A percentile compares a stretch with the other conserved stretches of the same genome.
These are phyloP conservation scores for Wallacemonas sp. DNA, from an alignment of 208 protist genomes.

Conservation along the genomic window DNA sequence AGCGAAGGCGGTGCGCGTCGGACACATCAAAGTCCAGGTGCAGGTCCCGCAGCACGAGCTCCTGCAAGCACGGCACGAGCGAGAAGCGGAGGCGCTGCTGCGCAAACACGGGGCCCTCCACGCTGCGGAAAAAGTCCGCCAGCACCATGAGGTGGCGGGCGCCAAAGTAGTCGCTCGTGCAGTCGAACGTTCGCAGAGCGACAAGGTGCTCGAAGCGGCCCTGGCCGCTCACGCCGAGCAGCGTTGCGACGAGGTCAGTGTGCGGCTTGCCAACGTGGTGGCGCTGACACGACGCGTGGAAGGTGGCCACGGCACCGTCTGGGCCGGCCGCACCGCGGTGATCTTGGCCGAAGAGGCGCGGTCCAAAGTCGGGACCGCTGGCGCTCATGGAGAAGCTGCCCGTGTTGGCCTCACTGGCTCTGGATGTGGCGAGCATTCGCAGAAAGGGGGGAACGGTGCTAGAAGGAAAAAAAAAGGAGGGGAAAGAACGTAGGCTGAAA, in stretches of 20 bases:
- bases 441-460: too few species aligned
- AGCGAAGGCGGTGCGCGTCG: not conserved
- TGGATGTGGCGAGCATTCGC: not conserved
- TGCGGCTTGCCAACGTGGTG: not conserved
- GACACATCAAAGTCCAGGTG: slow-evolving; percentile 8
- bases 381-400: not conserved
- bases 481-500: too few species aligned
- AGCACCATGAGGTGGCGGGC: slow-evolving; percentile 5
- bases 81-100: slow-evolving; percentile 10
- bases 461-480: not conserved
- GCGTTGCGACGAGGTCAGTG: not conserved
- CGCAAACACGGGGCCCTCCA: not conserved
- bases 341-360: not conserved
- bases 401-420: not conserved
- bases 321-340: not conserved
- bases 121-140: not conserved
- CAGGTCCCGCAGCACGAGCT: slow-evolving; percentile 11
- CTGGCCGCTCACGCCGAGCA: not conserved
- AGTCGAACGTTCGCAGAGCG: not conserved
- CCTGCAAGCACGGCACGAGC: slow-evolving; percentile 14
- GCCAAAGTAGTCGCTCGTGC: not conserved
- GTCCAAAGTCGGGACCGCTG: not conserved
- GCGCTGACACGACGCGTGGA: not conserved
- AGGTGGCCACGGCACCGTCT: slow-evolving; percentile 1
- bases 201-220: not conserved